phyloP scores from a whole-genome alignment of 192 early-diverging fungal genomes.

The Allomyces javanicus region DNA sequence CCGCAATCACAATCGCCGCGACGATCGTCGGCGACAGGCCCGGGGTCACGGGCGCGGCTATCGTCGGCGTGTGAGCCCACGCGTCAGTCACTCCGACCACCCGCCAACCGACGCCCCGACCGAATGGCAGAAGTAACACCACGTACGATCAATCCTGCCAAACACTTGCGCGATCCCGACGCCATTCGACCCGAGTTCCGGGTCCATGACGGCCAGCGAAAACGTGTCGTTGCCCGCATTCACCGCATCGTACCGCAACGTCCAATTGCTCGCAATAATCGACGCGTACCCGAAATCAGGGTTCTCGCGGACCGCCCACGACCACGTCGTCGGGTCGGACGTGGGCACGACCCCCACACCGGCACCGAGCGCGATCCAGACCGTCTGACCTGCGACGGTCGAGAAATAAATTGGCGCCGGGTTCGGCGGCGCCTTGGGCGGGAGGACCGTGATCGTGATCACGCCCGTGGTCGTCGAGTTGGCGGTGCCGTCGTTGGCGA shows the following conservation, averaged over 20 bases:
- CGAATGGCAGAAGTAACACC: not conserved
- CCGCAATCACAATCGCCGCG: not conserved
- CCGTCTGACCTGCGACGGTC: too few species aligned
- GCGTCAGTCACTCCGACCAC: too few species aligned
- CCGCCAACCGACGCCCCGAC: too few species aligned
- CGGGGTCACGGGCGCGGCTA: not conserved
- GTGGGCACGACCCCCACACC: too few species aligned
- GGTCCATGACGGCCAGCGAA: too few species aligned
- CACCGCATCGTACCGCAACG: not conserved
- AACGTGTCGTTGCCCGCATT: not conserved
- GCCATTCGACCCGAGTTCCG: too few species aligned
- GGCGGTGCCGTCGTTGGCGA: not conserved
- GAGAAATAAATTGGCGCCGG: too few species aligned
- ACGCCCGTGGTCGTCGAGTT: not conserved
- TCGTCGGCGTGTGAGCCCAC: too few species aligned
- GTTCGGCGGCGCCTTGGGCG: not conserved
- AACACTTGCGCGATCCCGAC: not conserved
- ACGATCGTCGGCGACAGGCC: not conserved
- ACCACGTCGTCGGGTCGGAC: too few species aligned
- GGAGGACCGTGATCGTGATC: not conserved
- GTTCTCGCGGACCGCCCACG: not conserved
- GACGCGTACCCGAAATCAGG: not conserved
- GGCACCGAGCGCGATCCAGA: too few species aligned
- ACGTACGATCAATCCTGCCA: not conserved
- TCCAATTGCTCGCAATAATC: not conserved